Conservation (phyloP, 2,329 filamentous ascomycete genomes). For the Dryadomyces quercus-mongolicae region DNA sequence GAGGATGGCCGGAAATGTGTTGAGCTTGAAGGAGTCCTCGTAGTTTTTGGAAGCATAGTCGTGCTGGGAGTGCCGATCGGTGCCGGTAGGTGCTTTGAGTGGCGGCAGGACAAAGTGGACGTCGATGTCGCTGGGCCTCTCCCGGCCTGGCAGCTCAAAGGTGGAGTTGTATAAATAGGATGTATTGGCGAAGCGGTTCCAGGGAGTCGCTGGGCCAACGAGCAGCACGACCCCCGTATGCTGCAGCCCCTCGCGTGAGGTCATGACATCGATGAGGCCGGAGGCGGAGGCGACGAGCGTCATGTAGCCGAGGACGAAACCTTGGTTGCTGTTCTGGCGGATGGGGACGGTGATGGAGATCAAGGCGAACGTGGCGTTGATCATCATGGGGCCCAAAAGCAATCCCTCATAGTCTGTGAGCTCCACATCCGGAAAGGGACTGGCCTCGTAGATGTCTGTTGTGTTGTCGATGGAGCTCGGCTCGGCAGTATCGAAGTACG, state of each 20-base stretch:
- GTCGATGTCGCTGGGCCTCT: slow-evolving; percentile 26
- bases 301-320: slow-evolving; percentile 68
- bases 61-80: slow-evolving; percentile 36
- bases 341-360: slow-evolving; percentile 75
- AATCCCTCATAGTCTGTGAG: slow-evolving; percentile 43
- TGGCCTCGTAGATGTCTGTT: slow-evolving; percentile 30
- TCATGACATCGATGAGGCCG: slow-evolving; percentile 49
- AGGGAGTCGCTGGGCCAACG: slow-evolving; percentile 52
- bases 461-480: slow-evolving; percentile 28
- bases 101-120: slow-evolving; percentile 54
- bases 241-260: slow-evolving; percentile 58
- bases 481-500: slow-evolving; percentile 38
- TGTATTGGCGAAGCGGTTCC: slow-evolving; percentile 47
- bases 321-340: slow-evolving; percentile 46
- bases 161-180: slow-evolving; percentile 31
- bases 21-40: slow-evolving; percentile 44
- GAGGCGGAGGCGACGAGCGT: slow-evolving; percentile 63
- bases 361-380: slow-evolving; percentile 64
- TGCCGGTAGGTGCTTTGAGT: slow-evolving; percentile 18
- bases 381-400: slow-evolving; percentile 61
- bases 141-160: slow-evolving; percentile 23
- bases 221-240: slow-evolving; percentile 58
- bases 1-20: slow-evolving; percentile 49
- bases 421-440: slow-evolving; percentile 36
- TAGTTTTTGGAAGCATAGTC: slow-evolving; percentile 28